A percentile compares a stretch with the other conserved stretches of the same genome.
phyloP scores from a whole-genome alignment of 2,329 filamentous ascomycete genomes.

The Nannizziopsis arthrosporioides region DNA sequence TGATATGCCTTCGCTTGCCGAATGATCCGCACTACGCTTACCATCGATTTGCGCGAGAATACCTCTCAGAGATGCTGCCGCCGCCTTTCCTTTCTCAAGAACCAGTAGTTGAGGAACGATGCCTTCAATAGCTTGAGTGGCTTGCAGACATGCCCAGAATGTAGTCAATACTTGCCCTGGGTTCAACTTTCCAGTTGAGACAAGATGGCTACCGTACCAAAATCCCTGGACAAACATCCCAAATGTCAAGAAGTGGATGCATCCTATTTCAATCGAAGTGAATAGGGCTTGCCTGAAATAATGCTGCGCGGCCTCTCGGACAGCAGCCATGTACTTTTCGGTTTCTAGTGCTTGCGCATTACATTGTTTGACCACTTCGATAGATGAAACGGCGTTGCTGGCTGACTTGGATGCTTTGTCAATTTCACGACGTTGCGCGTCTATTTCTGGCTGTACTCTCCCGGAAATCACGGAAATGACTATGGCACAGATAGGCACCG shows the following conservation, averaged over 20 bases:
- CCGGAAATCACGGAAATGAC: slow-evolving; percentile 50
- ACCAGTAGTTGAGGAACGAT: slow-evolving; percentile 67
- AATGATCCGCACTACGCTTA: slow-evolving; percentile 4
- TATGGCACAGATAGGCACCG: slow-evolving; percentile 55
- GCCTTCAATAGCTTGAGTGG: slow-evolving; percentile 61
- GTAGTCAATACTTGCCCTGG: slow-evolving; percentile 65
- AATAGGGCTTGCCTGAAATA: slow-evolving; percentile 59
- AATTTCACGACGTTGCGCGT: slow-evolving; percentile 55
- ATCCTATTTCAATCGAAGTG: slow-evolving; percentile 60
- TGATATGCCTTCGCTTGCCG: slow-evolving; percentile 24
- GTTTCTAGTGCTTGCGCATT: slow-evolving; percentile 62
- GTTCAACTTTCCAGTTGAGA: slow-evolving; percentile 46
- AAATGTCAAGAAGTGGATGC: slow-evolving; percentile 62
- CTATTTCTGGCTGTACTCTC: slow-evolving; percentile 54
- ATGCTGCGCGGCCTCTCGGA: slow-evolving; percentile 47
- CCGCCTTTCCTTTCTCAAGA: slow-evolving; percentile 66
- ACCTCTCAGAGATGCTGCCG: slow-evolving; percentile 51
- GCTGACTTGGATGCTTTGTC: slow-evolving; percentile 59
- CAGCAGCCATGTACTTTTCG: slow-evolving; percentile 49
- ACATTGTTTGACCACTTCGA: slow-evolving; percentile 78
- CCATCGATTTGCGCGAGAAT: slow-evolving; percentile 26
- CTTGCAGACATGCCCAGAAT: slow-evolving; percentile 70
- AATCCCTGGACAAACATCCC: slow-evolving; percentile 79
- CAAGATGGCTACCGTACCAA: slow-evolving; percentile 68
- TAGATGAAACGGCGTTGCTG: slow-evolving; percentile 57